These are phyloP conservation scores for Chlamydomonas urium DNA, from an alignment of 139 green algal genomes.

Conservation along the genomic window DNA sequence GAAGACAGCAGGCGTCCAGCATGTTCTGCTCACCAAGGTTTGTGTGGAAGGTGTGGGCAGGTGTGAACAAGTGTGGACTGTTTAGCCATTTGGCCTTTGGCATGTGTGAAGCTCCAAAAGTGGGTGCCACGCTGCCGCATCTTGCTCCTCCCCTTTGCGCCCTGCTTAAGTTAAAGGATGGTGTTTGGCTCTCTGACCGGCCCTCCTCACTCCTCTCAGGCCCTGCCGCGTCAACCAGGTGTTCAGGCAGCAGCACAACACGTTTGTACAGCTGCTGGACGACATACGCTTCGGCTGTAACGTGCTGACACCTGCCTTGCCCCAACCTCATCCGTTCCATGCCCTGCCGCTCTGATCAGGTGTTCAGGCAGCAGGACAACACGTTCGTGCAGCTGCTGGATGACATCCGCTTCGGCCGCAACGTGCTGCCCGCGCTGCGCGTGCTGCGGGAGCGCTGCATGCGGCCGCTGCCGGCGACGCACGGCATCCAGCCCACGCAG, in stretches of 20 bases:
- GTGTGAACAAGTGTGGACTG: too few relatives aligned
- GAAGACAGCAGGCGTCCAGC: slow-evolving; percentile 35
- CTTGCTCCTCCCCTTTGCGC: too few relatives aligned
- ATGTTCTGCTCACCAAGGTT: slow-evolving; percentile 57
- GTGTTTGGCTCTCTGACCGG: too few relatives aligned
- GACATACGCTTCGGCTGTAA: slow-evolving; percentile 48
- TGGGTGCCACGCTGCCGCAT: too few relatives aligned
- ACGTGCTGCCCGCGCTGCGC: slow-evolving; percentile 1
- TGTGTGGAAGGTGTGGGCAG: too few relatives aligned
- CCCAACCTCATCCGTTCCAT: too few relatives aligned
- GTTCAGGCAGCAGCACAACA: slow-evolving; percentile 48
- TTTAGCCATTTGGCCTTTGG: too few relatives aligned
- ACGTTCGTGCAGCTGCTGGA: slow-evolving; percentile 55
- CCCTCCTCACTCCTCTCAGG: too few relatives aligned
- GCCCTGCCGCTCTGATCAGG: slow-evolving; percentile 28
- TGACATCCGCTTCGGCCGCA: slow-evolving; percentile 47
- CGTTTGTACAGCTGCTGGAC: slow-evolving; percentile 55
- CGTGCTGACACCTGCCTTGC: too few relatives aligned
- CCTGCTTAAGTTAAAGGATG: too few relatives aligned
- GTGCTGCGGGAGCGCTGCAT: slow-evolving; percentile 24
- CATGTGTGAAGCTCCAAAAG: too few relatives aligned
- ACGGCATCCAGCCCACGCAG: slow-evolving; percentile 57
- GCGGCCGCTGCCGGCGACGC: slow-evolving; percentile 28
- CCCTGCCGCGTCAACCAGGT: too few relatives aligned
- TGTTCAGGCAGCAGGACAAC: slow-evolving; percentile 55